A percentile compares a stretch with the other conserved stretches of the same genome.
phyloP scores from a whole-genome alignment of 176 grass and related monocot genomes.

The Miscanthus lutarioriparius region DNA sequence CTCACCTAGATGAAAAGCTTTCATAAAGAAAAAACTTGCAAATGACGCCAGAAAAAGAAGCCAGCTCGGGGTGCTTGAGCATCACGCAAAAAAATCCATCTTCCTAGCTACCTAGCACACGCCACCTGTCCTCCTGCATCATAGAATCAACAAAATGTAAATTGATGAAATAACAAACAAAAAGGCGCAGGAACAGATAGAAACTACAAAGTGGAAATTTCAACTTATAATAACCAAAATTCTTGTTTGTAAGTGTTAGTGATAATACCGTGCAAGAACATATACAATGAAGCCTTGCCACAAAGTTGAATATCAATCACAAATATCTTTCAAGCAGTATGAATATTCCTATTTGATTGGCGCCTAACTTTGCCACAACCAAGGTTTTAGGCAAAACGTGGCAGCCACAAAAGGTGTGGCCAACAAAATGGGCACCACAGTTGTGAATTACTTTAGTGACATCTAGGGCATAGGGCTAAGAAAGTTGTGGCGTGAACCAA shows the following conservation, averaged over 20 bases:
- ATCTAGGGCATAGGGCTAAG: background rate
- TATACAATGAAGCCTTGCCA: background rate
- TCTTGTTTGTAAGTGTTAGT: background rate
- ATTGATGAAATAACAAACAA: background rate
- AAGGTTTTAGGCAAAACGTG: background rate
- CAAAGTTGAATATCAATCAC: background rate
- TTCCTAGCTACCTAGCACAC: conserved; percentile 34
- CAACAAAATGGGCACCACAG: background rate
- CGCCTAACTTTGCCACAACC: background rate
- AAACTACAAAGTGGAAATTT: background rate
- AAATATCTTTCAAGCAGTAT: background rate
- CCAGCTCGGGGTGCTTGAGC: conserved; percentile 26
- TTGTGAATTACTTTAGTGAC: background rate
- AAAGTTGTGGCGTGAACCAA: background rate
- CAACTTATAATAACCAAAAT: background rate
- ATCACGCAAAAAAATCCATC: conserved; percentile 30
- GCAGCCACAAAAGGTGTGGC: background rate
- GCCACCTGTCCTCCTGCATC: conserved; percentile 39
- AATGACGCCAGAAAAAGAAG: conserved; percentile 18
- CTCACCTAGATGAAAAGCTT: conserved; percentile 17
- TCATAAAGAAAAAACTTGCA: conserved; percentile 36
- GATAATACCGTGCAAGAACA: background rate
- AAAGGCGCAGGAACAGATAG: background rate
- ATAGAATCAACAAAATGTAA: conserved; percentile 22
- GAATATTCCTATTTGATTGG: background rate